phyloP scores from a whole-genome alignment of 225 moss, liverwort and hornwort genomes.

The Pseudoscleropodium purum region DNA sequence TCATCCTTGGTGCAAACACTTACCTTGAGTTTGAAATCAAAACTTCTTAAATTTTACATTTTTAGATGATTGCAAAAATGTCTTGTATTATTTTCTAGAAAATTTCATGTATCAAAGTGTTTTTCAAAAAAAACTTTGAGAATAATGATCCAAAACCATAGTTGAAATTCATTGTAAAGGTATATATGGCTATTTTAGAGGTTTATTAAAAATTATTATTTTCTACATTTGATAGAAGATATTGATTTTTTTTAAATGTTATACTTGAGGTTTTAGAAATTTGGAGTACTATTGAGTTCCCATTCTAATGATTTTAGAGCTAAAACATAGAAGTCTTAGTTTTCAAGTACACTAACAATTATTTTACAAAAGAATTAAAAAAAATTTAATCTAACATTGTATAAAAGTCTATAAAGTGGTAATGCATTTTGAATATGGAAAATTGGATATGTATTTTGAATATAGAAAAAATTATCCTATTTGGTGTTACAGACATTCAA shows the following conservation, averaged over 20 bases:
- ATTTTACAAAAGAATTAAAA: no score
- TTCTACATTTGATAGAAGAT: background rate
- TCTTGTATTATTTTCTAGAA: accelerated
- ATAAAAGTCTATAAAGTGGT: no score
- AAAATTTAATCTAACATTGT: background rate
- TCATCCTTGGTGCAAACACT: background rate
- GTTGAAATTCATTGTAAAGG: background rate
- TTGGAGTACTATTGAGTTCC: background rate
- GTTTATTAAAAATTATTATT: background rate
- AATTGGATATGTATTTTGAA: no score
- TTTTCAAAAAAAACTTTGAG: background rate
- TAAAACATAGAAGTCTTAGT: background rate
- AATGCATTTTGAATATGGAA: no score
- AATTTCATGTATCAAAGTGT: accelerated
- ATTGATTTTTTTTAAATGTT: background rate
- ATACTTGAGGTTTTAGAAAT: background rate
- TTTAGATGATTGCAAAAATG: background rate
- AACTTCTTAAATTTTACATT: background rate
- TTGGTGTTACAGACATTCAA: no score
- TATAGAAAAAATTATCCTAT: no score
- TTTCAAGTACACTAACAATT: background rate
- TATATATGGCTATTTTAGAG: background rate
- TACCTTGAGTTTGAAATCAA: background rate
- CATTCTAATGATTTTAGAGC: background rate
- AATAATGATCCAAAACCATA: background rate